Percentiles rank a stretch among this genome's conserved stretches.
Conservation (phyloP, 108 stramenopile genomes). For the Skeletonema grethae region DNA sequence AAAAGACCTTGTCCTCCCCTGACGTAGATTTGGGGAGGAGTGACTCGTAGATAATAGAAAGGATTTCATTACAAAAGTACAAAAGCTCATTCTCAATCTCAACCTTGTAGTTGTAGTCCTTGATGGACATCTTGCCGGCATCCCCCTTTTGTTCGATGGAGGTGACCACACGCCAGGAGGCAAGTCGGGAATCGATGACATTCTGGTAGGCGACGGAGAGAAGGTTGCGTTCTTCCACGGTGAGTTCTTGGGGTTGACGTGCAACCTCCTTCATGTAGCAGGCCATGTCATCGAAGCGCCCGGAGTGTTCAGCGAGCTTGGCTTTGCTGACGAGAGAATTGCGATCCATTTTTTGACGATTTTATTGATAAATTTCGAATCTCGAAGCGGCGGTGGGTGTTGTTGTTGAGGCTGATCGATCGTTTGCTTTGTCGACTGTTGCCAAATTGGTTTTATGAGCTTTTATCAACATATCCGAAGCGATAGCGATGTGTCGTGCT, state of each 20-base stretch:
- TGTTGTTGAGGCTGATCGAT: not conserved
- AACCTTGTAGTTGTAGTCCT: slow-evolving; percentile 88
- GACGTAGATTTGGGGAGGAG: slow-evolving; percentile 98
- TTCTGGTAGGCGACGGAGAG: slow-evolving; percentile 98
- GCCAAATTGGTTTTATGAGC: no score
- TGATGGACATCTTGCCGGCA: slow-evolving; percentile 92
- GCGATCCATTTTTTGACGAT: slow-evolving; percentile 68
- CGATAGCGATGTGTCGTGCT: no score
- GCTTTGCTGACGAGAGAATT: slow-evolving; percentile 96
- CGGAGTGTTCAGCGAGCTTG: slow-evolving; percentile 99
- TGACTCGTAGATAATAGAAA: slow-evolving; percentile 94
- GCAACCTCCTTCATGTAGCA: slow-evolving; percentile 99
- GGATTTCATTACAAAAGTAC: slow-evolving; percentile 99
- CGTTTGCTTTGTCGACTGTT: no score
- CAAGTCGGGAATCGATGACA: slow-evolving; percentile 98
- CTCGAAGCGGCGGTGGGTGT: not conserved
- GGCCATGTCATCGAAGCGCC: slow-evolving; percentile 97
- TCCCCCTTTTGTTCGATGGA: slow-evolving; percentile 99
- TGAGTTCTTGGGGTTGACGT: slow-evolving; percentile 95
- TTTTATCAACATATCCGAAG: not conserved
- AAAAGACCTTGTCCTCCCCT: slow-evolving; percentile 99
- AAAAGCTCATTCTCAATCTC: slow-evolving; percentile 93
- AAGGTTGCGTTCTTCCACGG: slow-evolving; percentile 99
- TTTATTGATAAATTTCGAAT: not conserved
- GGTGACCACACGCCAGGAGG: slow-evolving; percentile 99